Evolutionary conservation across 768 basidiomycete species (phyloP).

Genomic region (Daedaleopsis sinensis): DNA sequence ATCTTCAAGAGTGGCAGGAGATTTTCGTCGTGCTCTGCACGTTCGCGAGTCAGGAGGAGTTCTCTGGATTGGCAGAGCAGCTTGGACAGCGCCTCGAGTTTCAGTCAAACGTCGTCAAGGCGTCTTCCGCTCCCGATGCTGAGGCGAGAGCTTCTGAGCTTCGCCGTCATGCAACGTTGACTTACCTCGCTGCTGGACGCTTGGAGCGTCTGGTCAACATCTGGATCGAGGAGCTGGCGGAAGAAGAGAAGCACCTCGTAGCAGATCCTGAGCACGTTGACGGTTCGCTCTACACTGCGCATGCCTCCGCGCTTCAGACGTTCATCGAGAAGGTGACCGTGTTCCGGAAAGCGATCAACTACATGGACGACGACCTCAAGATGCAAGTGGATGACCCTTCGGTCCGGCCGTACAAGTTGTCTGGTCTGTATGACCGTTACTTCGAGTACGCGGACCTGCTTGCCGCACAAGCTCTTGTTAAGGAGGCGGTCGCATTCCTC

Average conservation of each 20-base stretch:
- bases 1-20: constrained; percentile 93
- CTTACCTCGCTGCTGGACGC: constrained; percentile 89
- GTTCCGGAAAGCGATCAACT: constrained; percentile 85
- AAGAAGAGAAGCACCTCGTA: constrained; percentile 71
- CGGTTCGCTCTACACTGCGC: constrained; percentile 72
- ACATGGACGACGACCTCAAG: constrained; percentile 71
- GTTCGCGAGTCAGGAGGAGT: constrained; percentile 85
- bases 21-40: constrained; percentile 97
- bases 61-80: constrained; percentile 85
- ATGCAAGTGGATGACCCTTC: constrained; percentile 42
- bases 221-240: constrained; percentile 87
- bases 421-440: constrained; percentile 88
- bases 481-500: constrained; percentile 80
- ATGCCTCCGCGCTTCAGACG: constrained; percentile 85
- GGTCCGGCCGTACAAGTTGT: constrained; percentile 77
- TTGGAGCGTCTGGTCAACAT: constrained; percentile 88
- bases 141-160: constrained; percentile 50
- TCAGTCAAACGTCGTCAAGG: constrained; percentile 64
- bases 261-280: constrained; percentile 41
- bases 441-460: constrained; percentile 95
- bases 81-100: constrained; percentile 90
- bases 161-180: constrained; percentile 88
- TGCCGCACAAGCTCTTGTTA: constrained; percentile 85
- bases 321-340: constrained; percentile 97
- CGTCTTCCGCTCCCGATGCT: constrained; percentile 48